phyloP scores from a whole-genome alignment of 2,329 filamentous ascomycete genomes.

The Arthrobotrys sphaeroides region DNA sequence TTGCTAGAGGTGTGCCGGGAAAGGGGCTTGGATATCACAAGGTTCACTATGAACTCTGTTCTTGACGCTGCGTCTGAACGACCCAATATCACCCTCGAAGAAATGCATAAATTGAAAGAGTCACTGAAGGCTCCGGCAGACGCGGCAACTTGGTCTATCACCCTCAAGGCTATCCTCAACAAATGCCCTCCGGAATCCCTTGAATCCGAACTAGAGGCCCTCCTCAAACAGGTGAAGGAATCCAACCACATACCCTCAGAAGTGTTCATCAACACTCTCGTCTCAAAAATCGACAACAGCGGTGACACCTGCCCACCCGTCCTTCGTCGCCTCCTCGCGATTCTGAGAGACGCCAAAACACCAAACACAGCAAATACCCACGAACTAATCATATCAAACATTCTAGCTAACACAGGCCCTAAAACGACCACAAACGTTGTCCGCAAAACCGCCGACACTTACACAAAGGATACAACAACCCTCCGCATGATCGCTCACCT shows the following conservation, averaged over 20 bases:
- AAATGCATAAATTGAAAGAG: conserved; percentile 51
- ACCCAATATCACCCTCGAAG: conserved; percentile 28
- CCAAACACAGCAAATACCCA: conserved; percentile 44
- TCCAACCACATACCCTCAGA: conserved; percentile 52
- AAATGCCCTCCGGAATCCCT: conserved; percentile 37
- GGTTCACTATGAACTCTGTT: conserved; percentile 54
- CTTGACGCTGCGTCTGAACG: conserved; percentile 48
- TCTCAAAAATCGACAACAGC: conserved; percentile 54
- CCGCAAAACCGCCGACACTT: conserved; percentile 27
- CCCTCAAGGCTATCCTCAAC: conserved; percentile 53
- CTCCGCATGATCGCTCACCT: conserved; percentile 41
- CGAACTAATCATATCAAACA: conserved; percentile 50
- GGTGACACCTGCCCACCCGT: conserved; percentile 16
- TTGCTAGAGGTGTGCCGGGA: conserved; percentile 54
- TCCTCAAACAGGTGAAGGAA: conserved; percentile 53
- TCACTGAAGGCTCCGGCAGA: conserved; percentile 28
- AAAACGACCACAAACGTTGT: conserved; percentile 22
- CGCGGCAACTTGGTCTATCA: conserved; percentile 55
- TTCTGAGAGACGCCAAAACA: conserved; percentile 24
- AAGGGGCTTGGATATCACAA: conserved; percentile 53
- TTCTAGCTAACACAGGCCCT: conserved; percentile 38
- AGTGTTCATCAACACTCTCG: conserved; percentile 55
- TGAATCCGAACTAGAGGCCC: conserved; percentile 33
- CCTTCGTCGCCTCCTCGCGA: conserved; percentile 53
- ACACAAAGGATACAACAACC: conserved; percentile 5